Percentiles rank a stretch among this genome's conserved stretches.
phyloP scores from a whole-genome alignment of 257 asterid genomes.

The Gentiana straminea region DNA sequence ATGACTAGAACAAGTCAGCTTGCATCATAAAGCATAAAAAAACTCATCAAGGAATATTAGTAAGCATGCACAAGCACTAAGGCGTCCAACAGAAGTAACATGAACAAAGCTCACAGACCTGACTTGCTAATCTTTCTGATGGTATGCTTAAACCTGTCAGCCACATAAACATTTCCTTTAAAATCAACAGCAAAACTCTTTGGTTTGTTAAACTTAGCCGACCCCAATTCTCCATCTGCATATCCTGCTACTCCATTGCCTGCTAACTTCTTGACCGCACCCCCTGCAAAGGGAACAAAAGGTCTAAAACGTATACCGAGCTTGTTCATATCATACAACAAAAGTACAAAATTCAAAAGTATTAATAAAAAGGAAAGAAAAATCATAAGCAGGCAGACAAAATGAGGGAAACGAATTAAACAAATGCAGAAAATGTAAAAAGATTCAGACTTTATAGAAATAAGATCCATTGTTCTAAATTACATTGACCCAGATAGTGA shows the following conservation, averaged over 20 bases:
- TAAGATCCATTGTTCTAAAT: neutral
- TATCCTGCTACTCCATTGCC: slow-evolving; percentile 43
- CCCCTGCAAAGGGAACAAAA: slow-evolving; percentile 20
- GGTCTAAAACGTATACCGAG: no score
- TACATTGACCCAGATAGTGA: neutral
- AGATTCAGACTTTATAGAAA: neutral
- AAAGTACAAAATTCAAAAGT: neutral
- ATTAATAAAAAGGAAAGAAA: neutral
- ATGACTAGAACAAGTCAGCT: neutral
- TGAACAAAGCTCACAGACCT: slow-evolving; percentile 20
- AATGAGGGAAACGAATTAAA: no score
- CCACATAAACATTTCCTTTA: slow-evolving; percentile 68
- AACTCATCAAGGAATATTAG: neutral
- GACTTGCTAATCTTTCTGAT: slow-evolving; percentile 65
- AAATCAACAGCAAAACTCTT: slow-evolving; percentile 66
- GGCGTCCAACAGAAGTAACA: neutral
- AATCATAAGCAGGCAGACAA: neutral
- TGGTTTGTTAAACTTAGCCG: slow-evolving; percentile 53
- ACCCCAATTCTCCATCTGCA: slow-evolving; percentile 55
- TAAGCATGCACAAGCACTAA: neutral
- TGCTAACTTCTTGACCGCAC: slow-evolving; percentile 39
- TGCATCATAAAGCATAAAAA: neutral
- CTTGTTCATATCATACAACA: neutral
- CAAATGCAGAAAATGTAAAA: no score
- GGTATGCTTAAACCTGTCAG: slow-evolving; percentile 48